Evolutionary conservation across 805 yeast genomes (phyloP), one percentile per base, ranked within the genome.

Genomic region (Debaryomyces tyrocola): DNA sequence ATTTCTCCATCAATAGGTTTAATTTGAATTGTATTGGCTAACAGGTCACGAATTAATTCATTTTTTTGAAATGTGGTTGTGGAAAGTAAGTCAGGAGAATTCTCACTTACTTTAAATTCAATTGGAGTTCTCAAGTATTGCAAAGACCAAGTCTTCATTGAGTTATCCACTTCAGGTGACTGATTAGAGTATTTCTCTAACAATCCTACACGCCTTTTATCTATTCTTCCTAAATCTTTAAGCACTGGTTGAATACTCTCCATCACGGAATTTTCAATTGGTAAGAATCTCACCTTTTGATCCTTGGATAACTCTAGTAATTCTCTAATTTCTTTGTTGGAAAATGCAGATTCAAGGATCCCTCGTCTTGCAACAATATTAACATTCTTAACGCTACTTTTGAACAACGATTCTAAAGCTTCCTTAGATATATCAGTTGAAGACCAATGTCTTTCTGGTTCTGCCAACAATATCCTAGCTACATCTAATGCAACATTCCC

Each of bases 401-500:
- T 58, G 33, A 65, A 58, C 41, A 94, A 67, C n/a, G 64, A 63
- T 3, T 72, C 69, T 8, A 84, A 63, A 0, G 97, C 96, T 29
- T 68, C 63, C 2, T 69, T 61, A 0, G 87, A 71, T 15, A 94
- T 85, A 65, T 94, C 99, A 0, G 97, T 92, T 0, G 66, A 54
- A 1, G 69, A 48, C 82, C 96, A 83, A 44, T 80, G 77, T 1
- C 69, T 69, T 1, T 73, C 64, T 0, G 85, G 79, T 38, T 67
- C 70, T 4, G 84, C 83, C 46, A 91, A 64, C 29, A 94, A 68
- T 1, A 94, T 74, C 44, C 99, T 72, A 0, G 96, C 90, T 4
- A 94, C 82, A 62, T 94, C 99, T 49, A 94, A 69, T 0, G 98
- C 96, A 14, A 94, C 99, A 61, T 94, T 94, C 39, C 99, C 99